Evolutionary conservation across 164 flowering plant genomes (phyloP).

Genomic region (Platanus orientalis): DNA sequence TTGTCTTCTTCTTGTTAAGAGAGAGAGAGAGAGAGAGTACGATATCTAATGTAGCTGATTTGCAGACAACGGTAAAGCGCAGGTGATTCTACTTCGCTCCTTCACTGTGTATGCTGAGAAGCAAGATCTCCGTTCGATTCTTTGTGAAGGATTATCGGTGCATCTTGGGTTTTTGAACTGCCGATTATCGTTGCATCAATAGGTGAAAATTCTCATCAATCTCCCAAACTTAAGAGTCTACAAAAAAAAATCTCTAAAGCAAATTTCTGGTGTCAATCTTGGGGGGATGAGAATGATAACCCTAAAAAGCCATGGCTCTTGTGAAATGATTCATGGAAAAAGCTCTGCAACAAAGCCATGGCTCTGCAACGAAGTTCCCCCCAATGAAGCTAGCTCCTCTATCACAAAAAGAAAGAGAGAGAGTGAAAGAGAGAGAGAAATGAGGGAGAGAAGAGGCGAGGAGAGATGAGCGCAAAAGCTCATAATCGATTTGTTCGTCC

Average conservation of each 20-base stretch:
- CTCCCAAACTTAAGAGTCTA: constrained; percentile 41
- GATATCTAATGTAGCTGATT: background rate
- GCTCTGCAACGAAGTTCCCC: too few relatives aligned
- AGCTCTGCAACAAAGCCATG: too few relatives aligned
- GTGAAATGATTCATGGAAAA: too few relatives aligned
- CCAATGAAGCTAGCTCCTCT: too few relatives aligned
- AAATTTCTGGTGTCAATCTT: constrained; percentile 47
- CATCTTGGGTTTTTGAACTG: constrained; percentile 77
- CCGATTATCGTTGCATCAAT: constrained; percentile 63
- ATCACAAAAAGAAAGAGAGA: too few relatives aligned
- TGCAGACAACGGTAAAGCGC: constrained; percentile 12
- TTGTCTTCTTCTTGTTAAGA: too few relatives aligned
- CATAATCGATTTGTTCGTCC: too few relatives aligned
- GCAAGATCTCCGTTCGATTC: constrained; percentile 57
- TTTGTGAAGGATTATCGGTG: constrained; percentile 67
- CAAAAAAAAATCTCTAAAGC: constrained; percentile 29
- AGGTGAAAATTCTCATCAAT: constrained; percentile 34
- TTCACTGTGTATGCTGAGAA: constrained; percentile 75
- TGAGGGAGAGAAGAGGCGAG: too few relatives aligned
- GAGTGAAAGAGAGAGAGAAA: too few relatives aligned
- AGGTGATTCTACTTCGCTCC: constrained; percentile 67
- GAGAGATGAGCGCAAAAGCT: too few relatives aligned
- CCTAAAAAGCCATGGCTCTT: too few relatives aligned
- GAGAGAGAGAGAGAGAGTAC: too few relatives aligned
- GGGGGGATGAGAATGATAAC: constrained; percentile 49